A percentile compares a stretch with the other conserved stretches of the same genome.
Conservation (phyloP, 805 yeast genomes). For the Kluyveromyces nonfermentans region DNA sequence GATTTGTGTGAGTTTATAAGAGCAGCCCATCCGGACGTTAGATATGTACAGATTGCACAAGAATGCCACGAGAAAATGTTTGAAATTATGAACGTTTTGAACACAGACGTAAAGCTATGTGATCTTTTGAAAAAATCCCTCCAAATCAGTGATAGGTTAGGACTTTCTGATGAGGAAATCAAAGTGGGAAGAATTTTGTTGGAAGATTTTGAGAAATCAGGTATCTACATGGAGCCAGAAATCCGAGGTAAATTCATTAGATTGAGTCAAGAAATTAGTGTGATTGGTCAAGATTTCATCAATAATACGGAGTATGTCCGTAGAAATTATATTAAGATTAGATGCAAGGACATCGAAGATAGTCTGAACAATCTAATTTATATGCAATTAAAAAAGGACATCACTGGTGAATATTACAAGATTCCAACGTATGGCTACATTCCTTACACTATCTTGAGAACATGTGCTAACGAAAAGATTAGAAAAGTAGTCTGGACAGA, state of each 20-base stretch:
- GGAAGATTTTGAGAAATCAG: constrained; percentile 84
- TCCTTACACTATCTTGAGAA: constrained; percentile 55
- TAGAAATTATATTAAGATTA: constrained; percentile 16
- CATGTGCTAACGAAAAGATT: constrained; percentile 45
- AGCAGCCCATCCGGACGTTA: constrained; percentile 70
- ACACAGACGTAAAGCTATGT: constrained; percentile 71
- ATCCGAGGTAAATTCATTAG: constrained; percentile 63
- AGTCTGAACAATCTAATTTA: constrained; percentile 14
- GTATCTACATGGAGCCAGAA: constrained; percentile 65
- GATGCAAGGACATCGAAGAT: constrained; percentile 14
- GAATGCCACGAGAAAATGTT: constrained; percentile 79
- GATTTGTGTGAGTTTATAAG: constrained; percentile 90
- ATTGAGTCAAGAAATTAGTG: constrained; percentile 70
- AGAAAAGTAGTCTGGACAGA: constrained; percentile 69
- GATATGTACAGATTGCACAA: constrained; percentile 74
- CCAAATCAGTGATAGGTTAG: constrained; percentile 23
- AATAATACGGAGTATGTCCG: constrained; percentile 20
- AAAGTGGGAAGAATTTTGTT: constrained; percentile 73
- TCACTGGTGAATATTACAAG: constrained; percentile 34
- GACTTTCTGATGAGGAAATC: constrained; percentile 62
- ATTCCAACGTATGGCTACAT: constrained; percentile 55
- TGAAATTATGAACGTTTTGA: constrained; percentile 86
- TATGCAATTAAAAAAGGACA: constrained; percentile 27
- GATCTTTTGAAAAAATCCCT: constrained; percentile 49
- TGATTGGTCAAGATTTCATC: constrained; percentile 67